phyloP scores from a whole-genome alignment of 139 green algal genomes.

The Asterochloris sp. region DNA sequence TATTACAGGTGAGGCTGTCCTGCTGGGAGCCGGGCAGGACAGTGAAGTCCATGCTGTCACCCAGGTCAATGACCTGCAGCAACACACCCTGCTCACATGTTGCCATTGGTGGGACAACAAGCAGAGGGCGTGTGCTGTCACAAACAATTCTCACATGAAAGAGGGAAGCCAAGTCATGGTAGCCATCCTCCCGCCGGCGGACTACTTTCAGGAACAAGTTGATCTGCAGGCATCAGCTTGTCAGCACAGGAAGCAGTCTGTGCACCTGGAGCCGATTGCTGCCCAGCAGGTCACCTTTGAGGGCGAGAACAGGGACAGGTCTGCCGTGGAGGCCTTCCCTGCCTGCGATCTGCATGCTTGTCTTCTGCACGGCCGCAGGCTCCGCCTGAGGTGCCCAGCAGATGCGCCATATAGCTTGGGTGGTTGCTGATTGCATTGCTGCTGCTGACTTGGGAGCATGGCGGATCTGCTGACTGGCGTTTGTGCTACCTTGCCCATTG shows the following conservation, averaged over 20 bases:
- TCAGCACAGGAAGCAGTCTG: too few relatives aligned
- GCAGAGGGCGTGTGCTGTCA: not conserved
- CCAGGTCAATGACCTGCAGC: conserved; percentile 89
- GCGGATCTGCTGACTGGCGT: too few relatives aligned
- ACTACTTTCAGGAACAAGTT: conserved; percentile 96
- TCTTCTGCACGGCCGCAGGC: too few relatives aligned
- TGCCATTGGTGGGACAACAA: not conserved
- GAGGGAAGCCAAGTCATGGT: conserved; percentile 95
- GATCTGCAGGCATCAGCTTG: conserved; percentile 55
- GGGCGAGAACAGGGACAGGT: conserved; percentile 66
- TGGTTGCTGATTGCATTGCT: too few relatives aligned
- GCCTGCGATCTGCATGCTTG: too few relatives aligned
- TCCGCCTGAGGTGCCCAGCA: too few relatives aligned
- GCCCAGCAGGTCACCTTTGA: conserved; percentile 59
- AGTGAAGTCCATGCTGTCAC: conserved; percentile 84
- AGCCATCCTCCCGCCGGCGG: conserved; percentile 86
- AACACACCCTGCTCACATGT: too few relatives aligned
- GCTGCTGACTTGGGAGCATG: too few relatives aligned
- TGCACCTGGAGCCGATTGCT: too few relatives aligned
- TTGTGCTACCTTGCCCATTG: too few relatives aligned
- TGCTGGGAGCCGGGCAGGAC: conserved; percentile 32
- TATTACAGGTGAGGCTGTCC: conserved; percentile 80
- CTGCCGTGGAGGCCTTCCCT: too few relatives aligned
- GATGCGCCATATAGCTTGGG: too few relatives aligned
- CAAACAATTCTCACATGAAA: conserved; percentile 75